Evolutionary conservation across 2,329 filamentous ascomycete genomes (phyloP).

Genomic region (Hymenoscyphus linearis): DNA sequence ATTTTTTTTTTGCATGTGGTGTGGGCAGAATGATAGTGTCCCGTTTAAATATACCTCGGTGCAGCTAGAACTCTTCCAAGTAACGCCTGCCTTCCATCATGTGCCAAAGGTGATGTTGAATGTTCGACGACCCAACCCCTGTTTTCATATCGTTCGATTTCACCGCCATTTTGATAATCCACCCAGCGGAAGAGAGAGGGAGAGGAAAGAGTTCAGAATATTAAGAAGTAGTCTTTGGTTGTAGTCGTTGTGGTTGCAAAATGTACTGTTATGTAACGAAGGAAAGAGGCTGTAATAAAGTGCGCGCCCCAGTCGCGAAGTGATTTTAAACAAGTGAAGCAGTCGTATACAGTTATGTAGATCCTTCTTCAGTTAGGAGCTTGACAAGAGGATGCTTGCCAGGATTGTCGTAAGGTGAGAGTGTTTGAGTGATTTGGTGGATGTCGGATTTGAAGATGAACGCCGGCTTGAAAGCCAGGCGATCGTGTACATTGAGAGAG

Average conservation of each 20-base stretch:
- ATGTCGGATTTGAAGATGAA: constrained; percentile 17
- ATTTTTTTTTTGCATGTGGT: background rate
- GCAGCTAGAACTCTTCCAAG: background rate
- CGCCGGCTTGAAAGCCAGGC: constrained; percentile 19
- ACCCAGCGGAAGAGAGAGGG: constrained; percentile 15
- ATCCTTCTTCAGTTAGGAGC: constrained; percentile 2
- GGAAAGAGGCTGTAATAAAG: constrained; percentile 9
- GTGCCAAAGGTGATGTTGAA: background rate
- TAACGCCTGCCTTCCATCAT: constrained; percentile 4
- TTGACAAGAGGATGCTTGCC: constrained; percentile 12
- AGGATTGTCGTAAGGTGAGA: constrained; percentile 9
- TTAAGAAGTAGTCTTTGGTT: constrained; percentile 4
- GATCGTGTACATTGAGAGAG: constrained; percentile 13
- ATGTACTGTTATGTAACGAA: constrained; percentile 7
- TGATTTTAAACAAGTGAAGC: constrained; percentile 10
- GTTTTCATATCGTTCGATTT: constrained; percentile 2
- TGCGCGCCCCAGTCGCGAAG: constrained; percentile 23
- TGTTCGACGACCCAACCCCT: constrained; percentile 1
- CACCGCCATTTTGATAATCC: constrained; percentile 11
- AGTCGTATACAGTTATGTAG: constrained; percentile 8
- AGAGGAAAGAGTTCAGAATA: background rate
- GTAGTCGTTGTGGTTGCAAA: background rate
- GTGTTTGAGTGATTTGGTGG: constrained; percentile 8
- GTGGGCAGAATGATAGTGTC: background rate
- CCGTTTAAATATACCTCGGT: constrained; percentile 2